Percentiles rank a stretch among this genome's conserved stretches.
Evolutionary conservation across 345 rosid genomes (phyloP).

Genomic region (Gossypium arboreum): DNA sequence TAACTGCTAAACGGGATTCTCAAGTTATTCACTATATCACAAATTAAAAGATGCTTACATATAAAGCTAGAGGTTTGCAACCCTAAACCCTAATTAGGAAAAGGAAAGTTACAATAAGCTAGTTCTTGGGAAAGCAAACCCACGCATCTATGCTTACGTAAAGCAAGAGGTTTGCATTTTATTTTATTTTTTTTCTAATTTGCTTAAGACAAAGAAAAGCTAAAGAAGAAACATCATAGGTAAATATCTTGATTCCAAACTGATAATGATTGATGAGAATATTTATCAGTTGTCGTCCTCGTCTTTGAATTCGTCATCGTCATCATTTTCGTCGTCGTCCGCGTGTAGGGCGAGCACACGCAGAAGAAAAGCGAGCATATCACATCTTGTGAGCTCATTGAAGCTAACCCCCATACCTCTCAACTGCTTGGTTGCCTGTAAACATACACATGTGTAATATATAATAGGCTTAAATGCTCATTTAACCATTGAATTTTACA

Average conservation of each 20-base stretch:
- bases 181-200: background rate
- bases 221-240: background rate
- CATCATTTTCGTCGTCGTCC: too few relatives aligned
- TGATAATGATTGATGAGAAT: background rate
- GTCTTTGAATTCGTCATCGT: too few relatives aligned
- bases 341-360: too few relatives aligned
- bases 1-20: too few relatives aligned
- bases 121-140: background rate
- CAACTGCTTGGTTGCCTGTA: conserved; percentile 37
- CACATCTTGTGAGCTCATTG: background rate
- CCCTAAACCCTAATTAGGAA: too few relatives aligned
- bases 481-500: too few relatives aligned
- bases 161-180: background rate
- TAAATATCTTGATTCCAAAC: background rate
- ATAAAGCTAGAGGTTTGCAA: too few relatives aligned
- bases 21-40: too few relatives aligned
- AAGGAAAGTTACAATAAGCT: background rate
- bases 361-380: background rate
- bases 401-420: conserved; percentile 38
- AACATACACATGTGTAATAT: background rate
- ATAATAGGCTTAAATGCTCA: too few relatives aligned
- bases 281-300: background rate
- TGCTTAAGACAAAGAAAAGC: too few relatives aligned
- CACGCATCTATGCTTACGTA: background rate
- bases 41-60: too few relatives aligned